phyloP scores from a whole-genome alignment of 2,329 filamentous ascomycete genomes.

The Aureobasidium leucospermi region DNA sequence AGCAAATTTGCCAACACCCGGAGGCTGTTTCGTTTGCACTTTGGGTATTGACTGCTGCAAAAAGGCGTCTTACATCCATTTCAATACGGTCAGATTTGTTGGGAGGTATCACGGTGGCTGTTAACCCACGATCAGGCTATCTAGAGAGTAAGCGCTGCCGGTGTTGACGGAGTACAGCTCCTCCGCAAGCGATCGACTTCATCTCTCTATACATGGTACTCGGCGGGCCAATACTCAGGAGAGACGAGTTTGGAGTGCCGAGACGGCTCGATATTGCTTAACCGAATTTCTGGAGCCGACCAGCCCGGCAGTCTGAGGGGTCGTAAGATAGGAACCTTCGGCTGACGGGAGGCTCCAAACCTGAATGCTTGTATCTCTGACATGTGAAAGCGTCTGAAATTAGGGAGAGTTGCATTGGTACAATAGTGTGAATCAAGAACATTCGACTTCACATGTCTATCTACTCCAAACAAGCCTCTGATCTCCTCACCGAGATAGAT shows the following conservation, averaged over 20 bases:
- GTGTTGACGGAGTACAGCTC: not conserved
- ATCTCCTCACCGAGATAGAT: not conserved
- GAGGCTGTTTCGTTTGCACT: not conserved
- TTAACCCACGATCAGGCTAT: not conserved
- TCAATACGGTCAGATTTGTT: not conserved
- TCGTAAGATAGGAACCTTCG: not conserved
- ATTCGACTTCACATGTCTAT: not conserved
- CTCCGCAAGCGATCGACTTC: not conserved
- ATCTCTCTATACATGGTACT: not conserved
- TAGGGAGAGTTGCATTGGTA: not conserved
- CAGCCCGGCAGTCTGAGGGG: not conserved
- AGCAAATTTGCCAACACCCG: not conserved
- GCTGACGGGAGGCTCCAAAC: not conserved
- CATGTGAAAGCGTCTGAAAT: not conserved
- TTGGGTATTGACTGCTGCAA: not conserved
- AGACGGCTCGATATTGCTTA: not conserved
- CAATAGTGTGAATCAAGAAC: not conserved
- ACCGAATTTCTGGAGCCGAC: slow-evolving; percentile 5
- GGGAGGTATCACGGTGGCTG: not conserved
- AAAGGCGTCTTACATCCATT: not conserved
- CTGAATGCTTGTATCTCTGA: not conserved
- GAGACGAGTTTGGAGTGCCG: not conserved
- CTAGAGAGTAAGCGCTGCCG: not conserved
- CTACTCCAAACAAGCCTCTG: not conserved
- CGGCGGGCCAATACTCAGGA: not conserved